phyloP scores from a whole-genome alignment of 2,329 filamentous ascomycete genomes.

The Coccinonectria pachysandricola region DNA sequence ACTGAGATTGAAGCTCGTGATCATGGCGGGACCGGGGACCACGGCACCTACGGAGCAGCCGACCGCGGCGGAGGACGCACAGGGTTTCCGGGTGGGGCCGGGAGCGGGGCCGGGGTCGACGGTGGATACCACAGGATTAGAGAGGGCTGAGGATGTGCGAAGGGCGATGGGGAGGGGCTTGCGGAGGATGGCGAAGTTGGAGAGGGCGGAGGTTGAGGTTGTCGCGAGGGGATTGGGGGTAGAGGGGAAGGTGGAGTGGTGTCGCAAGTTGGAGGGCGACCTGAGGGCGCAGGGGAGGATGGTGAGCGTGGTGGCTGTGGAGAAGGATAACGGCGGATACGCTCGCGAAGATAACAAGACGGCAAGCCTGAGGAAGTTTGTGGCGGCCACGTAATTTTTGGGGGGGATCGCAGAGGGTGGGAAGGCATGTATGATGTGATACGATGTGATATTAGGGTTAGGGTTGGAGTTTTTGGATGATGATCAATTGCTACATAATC shows the following conservation, averaged over 20 bases:
- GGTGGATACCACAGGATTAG: slow-evolving; percentile 8
- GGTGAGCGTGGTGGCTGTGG: not conserved
- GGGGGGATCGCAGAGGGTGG: no score
- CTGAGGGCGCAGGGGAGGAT: slow-evolving; percentile 11
- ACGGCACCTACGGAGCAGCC: no score
- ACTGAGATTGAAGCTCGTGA: slow-evolving; percentile 24
- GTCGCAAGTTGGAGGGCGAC: slow-evolving; percentile 18
- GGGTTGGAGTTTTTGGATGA: no score
- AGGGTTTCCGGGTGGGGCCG: slow-evolving; percentile 8
- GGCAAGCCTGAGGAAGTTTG: no score
- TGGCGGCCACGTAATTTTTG: no score
- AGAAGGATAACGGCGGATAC: no score
- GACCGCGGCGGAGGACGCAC: no score
- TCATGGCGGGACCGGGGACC: no score
- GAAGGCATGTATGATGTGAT: no score
- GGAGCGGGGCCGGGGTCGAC: slow-evolving; percentile 13
- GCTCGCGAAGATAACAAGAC: no score
- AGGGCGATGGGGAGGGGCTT: slow-evolving; percentile 21
- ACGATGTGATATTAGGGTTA: no score
- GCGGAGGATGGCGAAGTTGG: slow-evolving; percentile 19
- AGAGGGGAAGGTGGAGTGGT: slow-evolving; percentile 26
- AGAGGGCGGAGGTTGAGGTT: slow-evolving; percentile 32
- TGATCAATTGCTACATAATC: no score
- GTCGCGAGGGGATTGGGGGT: slow-evolving; percentile 21
- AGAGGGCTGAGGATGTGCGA: slow-evolving; percentile 9